phyloP scores from a whole-genome alignment of 352 stramenopile genomes.

The Phytophthora megakarya region DNA sequence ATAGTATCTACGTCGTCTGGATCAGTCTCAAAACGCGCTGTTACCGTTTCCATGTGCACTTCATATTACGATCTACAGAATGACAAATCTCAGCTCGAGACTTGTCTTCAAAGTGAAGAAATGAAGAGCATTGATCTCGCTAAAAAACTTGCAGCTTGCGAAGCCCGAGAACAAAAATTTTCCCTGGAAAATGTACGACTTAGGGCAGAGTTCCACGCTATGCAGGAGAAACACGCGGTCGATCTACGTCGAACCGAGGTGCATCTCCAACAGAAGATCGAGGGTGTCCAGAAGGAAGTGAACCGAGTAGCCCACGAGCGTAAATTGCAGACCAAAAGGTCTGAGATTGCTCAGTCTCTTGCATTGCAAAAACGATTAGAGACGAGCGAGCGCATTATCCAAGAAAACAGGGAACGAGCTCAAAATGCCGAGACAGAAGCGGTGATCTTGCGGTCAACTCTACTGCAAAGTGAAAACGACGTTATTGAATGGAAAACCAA shows the following conservation, averaged over 20 bases:
- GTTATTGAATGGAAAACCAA: slow-evolving; percentile 29
- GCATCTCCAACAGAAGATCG: slow-evolving; percentile 53
- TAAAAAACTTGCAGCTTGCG: slow-evolving; percentile 28
- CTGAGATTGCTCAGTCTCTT: slow-evolving; percentile 23
- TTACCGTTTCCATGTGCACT: slow-evolving; percentile 72
- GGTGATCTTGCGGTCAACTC: slow-evolving; percentile 5
- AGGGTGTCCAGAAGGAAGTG: slow-evolving; percentile 51
- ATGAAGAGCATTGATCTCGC: slow-evolving; percentile 33
- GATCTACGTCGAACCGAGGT: slow-evolving; percentile 44
- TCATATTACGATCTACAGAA: slow-evolving; percentile 87
- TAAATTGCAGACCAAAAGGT: slow-evolving; percentile 50
- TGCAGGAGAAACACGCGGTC: slow-evolving; percentile 54
- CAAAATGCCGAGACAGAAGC: slow-evolving; percentile 34
- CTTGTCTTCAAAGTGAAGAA: slow-evolving; percentile 39
- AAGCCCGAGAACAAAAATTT: slow-evolving; percentile 30
- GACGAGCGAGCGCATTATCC: slow-evolving; percentile 25
- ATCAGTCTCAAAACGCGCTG: slow-evolving; percentile 39
- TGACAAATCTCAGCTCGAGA: slow-evolving; percentile 60
- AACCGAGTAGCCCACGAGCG: slow-evolving; percentile 58
- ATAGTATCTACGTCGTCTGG: slow-evolving; percentile 20
- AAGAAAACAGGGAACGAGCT: slow-evolving; percentile 13
- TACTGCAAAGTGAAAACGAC: slow-evolving; percentile 17
- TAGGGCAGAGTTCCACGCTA: slow-evolving; percentile 47
- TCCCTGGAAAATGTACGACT: slow-evolving; percentile 40
- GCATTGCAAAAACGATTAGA: slow-evolving; percentile 30